A percentile compares a stretch with the other conserved stretches of the same genome.
phyloP scores from a whole-genome alignment of 805 yeast species.

The Zygotorulaspora florentina region DNA sequence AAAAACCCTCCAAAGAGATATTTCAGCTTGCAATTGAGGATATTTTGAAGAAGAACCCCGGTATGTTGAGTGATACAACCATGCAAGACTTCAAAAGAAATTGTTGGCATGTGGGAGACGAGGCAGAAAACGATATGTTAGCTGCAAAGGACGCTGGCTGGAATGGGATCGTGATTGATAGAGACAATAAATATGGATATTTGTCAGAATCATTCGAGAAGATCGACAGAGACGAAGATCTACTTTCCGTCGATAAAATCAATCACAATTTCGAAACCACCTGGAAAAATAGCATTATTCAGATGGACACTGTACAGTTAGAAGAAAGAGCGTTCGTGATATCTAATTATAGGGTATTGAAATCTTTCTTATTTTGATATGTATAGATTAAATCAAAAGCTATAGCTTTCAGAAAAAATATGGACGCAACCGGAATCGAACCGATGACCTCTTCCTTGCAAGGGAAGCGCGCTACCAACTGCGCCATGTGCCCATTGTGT shows the following conservation, averaged over 20 bases:
- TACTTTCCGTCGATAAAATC: conserved; percentile 29
- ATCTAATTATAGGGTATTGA: conserved; percentile 22
- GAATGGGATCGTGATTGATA: conserved; percentile 54
- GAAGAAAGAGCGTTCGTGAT: conserved; percentile 20
- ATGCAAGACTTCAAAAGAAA: conserved; percentile 21
- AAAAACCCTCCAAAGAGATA: conserved; percentile 50
- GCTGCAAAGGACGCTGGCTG: conserved; percentile 56
- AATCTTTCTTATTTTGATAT: conserved; percentile 7
- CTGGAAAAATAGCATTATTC: conserved; percentile 19
- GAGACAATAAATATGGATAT: conserved; percentile 35
- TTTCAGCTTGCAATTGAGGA: conserved; percentile 40
- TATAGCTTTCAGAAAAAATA: too few relatives aligned
- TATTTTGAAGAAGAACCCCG: conserved; percentile 22
- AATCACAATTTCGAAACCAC: conserved; percentile 21
- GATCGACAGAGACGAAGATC: conserved; percentile 15
- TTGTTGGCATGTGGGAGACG: conserved; percentile 70
- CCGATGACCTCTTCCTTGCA: conserved; percentile 75
- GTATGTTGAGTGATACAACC: conserved; percentile 10
- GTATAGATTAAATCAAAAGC: not conserved
- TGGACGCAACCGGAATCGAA: conserved; percentile 76
- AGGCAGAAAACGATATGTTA: conserved; percentile 47
- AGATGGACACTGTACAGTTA: conserved; percentile 20
- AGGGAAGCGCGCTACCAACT: conserved; percentile 79
- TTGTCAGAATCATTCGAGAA: conserved; percentile 10
- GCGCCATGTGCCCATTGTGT: conserved; percentile 47